Evolutionary conservation across 176 grass and related monocot species (phyloP).

Genomic region (Panicum miliaceum): DNA sequence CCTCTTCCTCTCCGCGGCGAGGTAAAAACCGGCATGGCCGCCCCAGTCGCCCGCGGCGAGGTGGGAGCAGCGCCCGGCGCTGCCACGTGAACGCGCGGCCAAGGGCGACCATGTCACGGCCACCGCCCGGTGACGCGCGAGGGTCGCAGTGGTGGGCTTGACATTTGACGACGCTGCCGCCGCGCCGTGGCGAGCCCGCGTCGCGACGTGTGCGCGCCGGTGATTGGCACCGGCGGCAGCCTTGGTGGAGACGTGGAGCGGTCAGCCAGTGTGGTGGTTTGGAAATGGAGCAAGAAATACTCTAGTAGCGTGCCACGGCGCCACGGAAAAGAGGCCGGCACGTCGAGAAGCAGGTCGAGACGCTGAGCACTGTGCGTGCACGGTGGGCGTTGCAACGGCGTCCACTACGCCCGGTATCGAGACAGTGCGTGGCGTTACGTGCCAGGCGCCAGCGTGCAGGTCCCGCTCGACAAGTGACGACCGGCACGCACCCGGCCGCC

Average conservation of each 20-base stretch:
- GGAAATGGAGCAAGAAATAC: neutral
- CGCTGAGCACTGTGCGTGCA: too few relatives aligned
- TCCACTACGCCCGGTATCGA: too few relatives aligned
- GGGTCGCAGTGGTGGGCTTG: neutral
- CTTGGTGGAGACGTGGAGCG: neutral
- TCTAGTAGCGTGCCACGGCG: neutral
- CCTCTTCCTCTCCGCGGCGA: neutral
- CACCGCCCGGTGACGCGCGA: neutral
- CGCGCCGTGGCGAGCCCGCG: neutral
- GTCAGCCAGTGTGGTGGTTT: neutral
- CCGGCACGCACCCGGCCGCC: neutral
- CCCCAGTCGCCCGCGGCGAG: neutral
- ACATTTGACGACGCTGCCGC: neutral
- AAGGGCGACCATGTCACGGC: neutral
- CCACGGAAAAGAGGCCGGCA: neutral
- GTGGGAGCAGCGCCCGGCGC: neutral
- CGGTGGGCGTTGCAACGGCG: neutral
- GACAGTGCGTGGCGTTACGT: too few relatives aligned
- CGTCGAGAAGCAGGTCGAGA: neutral
- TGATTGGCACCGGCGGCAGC: neutral
- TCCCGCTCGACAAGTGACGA: neutral
- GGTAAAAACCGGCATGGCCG: too few relatives aligned
- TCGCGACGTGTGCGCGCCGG: neutral
- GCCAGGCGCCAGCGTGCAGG: neutral
- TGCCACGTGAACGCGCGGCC: conserved; percentile 6